Evolutionary conservation across 2,329 filamentous ascomycete genomes (phyloP).

Genomic region (Colletotrichum sansevieriae): DNA sequence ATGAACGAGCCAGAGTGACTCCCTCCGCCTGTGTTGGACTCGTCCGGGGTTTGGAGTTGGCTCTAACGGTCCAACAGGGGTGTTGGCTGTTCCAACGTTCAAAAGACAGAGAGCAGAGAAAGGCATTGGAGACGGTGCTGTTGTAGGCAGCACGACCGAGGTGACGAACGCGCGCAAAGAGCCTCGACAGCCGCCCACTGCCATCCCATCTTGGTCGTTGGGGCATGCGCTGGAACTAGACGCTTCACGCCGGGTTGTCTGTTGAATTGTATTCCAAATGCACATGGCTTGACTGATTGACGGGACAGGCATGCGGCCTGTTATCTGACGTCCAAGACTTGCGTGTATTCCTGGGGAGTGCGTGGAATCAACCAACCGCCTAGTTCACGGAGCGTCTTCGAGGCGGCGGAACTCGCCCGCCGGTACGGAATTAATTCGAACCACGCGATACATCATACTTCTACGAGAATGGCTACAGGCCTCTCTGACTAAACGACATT

Average conservation of each 20-base stretch:
- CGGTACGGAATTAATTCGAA: not conserved
- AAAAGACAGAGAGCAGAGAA: no score
- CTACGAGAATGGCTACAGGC: not conserved
- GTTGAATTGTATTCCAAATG: not conserved
- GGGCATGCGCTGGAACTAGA: not conserved
- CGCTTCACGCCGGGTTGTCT: not conserved
- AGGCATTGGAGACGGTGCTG: not conserved
- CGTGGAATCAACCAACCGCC: no score
- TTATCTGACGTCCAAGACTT: no score
- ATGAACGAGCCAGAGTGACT: not conserved
- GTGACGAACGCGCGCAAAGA: conserved; percentile 17
- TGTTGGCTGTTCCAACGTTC: not conserved
- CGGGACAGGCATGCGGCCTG: no score
- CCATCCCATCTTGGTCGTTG: conserved; percentile 22
- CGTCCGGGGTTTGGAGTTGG: conserved; percentile 1
- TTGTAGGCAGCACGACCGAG: not conserved
- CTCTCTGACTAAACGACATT: conserved; percentile 30
- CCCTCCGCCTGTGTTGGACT: conserved; percentile 2
- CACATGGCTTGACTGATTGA: not conserved
- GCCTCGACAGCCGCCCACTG: conserved; percentile 6
- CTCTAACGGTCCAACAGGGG: not conserved
- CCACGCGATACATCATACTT: not conserved
- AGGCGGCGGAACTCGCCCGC: not conserved
- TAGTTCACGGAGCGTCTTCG: no score
- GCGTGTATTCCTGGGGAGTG: no score